Conservation (phyloP, 2,329 filamentous ascomycete species). For the Fusarium nelsonii region DNA sequence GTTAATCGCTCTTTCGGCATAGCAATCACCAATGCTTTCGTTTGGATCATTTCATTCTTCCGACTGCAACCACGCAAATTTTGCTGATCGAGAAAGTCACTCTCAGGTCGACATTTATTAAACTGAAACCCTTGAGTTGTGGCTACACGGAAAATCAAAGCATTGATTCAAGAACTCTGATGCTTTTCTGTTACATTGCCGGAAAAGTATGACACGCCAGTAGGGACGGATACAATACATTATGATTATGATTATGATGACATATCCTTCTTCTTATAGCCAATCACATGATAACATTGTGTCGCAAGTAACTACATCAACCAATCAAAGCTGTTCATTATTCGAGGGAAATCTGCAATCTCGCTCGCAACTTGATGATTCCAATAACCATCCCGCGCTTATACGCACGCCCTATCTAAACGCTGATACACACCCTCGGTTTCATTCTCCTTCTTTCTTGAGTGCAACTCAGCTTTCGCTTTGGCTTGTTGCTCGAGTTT, state of each 20-base stretch:
- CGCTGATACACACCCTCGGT: conserved; percentile 5
- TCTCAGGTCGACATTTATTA: conserved; percentile 7
- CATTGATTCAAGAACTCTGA: conserved; percentile 2
- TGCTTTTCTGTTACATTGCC: conserved; percentile 17
- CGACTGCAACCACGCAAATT: background rate
- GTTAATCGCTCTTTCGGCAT: background rate
- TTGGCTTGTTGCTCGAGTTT: background rate
- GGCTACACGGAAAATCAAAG: conserved; percentile 12
- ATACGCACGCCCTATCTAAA: conserved; percentile 29
- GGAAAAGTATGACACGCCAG: conserved; percentile 33
- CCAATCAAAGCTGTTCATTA: conserved; percentile 25
- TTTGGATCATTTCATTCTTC: background rate
- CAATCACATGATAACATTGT: conserved; percentile 36
- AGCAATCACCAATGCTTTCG: background rate
- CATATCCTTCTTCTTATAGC: conserved; percentile 26
- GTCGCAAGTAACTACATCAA: conserved; percentile 18
- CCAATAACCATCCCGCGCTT: conserved; percentile 31
- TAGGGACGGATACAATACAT: conserved; percentile 37
- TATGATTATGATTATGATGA: conserved; percentile 48
- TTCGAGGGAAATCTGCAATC: conserved; percentile 33
- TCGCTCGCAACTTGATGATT: conserved; percentile 38
- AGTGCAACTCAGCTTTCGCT: background rate
- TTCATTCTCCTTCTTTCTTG: background rate
- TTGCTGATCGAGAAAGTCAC: background rate
- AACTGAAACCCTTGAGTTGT: conserved; percentile 13